A percentile compares a stretch with the other conserved stretches of the same genome.
Evolutionary conservation across 352 stramenopile species (phyloP).

Genomic region (Pythium pyrilobum): DNA sequence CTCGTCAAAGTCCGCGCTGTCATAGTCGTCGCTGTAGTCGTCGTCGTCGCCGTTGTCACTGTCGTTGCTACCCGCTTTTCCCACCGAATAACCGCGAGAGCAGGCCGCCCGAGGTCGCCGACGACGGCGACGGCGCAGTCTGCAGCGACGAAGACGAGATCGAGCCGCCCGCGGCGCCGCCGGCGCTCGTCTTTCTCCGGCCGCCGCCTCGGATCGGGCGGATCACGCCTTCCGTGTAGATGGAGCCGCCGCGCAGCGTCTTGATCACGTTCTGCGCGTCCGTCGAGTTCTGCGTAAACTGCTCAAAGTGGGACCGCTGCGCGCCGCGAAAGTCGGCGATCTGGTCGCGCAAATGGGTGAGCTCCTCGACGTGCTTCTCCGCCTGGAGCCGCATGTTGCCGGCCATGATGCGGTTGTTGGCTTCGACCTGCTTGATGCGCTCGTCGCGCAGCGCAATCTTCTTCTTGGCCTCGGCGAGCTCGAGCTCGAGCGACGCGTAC

Average conservation of each 20-base stretch:
- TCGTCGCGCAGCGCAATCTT: slow-evolving; percentile 88
- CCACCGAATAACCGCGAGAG: slow-evolving; percentile 25
- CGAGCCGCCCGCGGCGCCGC: neutral
- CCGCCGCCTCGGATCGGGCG: slow-evolving; percentile 69
- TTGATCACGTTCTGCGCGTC: slow-evolving; percentile 38
- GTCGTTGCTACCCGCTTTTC: slow-evolving; percentile 14
- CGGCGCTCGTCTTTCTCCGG: slow-evolving; percentile 45
- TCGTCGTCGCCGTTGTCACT: slow-evolving; percentile 1
- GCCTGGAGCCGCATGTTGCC: slow-evolving; percentile 86
- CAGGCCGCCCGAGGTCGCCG: slow-evolving; percentile 18
- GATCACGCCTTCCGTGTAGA: slow-evolving; percentile 65
- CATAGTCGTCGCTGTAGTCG: neutral
- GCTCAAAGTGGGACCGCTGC: slow-evolving; percentile 74
- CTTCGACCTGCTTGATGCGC: slow-evolving; percentile 87
- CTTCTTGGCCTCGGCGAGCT: slow-evolving; percentile 85
- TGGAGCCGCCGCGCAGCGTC: slow-evolving; percentile 57
- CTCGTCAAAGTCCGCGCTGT: neutral
- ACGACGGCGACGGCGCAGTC: slow-evolving; percentile 18
- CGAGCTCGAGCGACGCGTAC: slow-evolving; percentile 86
- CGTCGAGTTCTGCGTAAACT: slow-evolving; percentile 45
- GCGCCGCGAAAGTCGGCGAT: slow-evolving; percentile 78
- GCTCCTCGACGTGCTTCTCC: slow-evolving; percentile 85
- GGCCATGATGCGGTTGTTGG: slow-evolving; percentile 83
- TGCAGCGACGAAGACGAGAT: slow-evolving; percentile 13
- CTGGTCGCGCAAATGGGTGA: slow-evolving; percentile 80